Base-by-base conservation (phyloP, 306 rosid genomes). In the Trichosanthes cucumerina region DNA sequence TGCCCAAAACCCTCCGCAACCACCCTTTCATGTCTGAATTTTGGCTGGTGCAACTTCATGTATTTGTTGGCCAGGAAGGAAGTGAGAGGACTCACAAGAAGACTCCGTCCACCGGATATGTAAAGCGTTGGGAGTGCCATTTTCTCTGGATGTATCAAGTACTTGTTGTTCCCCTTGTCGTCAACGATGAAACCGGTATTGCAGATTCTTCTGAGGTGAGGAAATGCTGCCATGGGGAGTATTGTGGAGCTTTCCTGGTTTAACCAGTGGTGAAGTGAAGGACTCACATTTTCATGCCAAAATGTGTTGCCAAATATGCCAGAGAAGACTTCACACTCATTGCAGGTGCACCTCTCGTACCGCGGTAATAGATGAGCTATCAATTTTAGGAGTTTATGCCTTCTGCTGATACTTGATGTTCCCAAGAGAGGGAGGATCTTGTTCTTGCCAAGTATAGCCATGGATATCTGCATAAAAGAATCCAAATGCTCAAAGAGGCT, bases 1-100 rank as follows among this genome's bases (percentile, higher is more conserved):
- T 84, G 86, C 57, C 82, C 84, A n/a, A 80, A 84, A 24, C 86
- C 82, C 44, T 80, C 82, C 57, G 80, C 84, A 41, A 80, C 86
- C 14, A 80, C 80, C 68, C 82, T 77, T 77, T 80, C 81, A 56
- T 62, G 82, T 23, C 81, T 53, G 38, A 84, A 84, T 2, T 78
- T 56, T 8, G 86, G 84, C 18, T 80, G 86, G 77, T 80, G 82
- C 76, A 84, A 24, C 84, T 80, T 84, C 86, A 84, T 80, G 79
- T 84, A 80, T 31, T 80, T 84, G 50, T 77, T 79, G n/a, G 84
- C 84, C 7, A 84, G 79, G 66, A 84, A 84, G 49, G 84, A 77
- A 41, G 86, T 84, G 8, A 12, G 46, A 31, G 82, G 84, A 84
- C 79, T 77, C 64, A 57, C 79, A 8, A 84, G 82, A 8, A 84